Percentiles rank a stretch among this genome's conserved stretches.
These are phyloP conservation scores for Calonectria montana DNA, from an alignment of 2,329 filamentous ascomycete genomes.

Conservation along the genomic window DNA sequence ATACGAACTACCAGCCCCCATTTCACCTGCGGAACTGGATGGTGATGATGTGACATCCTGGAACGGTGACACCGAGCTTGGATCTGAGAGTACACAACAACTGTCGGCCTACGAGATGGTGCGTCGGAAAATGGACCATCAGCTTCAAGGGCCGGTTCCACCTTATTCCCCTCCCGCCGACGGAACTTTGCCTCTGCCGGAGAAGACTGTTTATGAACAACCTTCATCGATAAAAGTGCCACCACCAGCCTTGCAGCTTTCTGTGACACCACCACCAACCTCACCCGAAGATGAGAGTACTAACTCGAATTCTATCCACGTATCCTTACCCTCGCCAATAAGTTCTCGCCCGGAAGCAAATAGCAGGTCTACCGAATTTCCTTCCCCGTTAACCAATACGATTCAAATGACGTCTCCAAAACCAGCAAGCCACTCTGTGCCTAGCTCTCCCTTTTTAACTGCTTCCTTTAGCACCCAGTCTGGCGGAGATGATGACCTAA, in stretches of 20 bases:
- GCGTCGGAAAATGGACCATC: conserved; percentile 61
- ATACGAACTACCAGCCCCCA: conserved; percentile 62
- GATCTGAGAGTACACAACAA: conserved; percentile 52
- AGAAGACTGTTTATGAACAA: conserved; percentile 43
- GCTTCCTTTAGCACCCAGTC: conserved; percentile 27
- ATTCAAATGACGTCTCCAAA: conserved; percentile 37
- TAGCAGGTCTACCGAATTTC: conserved; percentile 50
- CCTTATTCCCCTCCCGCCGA: conserved; percentile 58
- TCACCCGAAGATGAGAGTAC: conserved; percentile 34
- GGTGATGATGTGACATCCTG: conserved; percentile 52
- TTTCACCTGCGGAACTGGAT: conserved; percentile 62
- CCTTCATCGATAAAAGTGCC: conserved; percentile 32
- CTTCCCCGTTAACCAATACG: conserved; percentile 55
- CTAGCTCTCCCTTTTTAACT: conserved; percentile 29
- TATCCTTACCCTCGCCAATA: conserved; percentile 60
- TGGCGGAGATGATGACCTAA: conserved; percentile 15
- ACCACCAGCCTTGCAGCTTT: conserved; percentile 28
- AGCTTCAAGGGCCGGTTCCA: conserved; percentile 62
- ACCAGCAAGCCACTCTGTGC: conserved; percentile 23
- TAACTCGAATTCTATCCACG: conserved; percentile 50
- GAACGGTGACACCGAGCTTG: conserved; percentile 54
- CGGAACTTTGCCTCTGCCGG: conserved; percentile 39
- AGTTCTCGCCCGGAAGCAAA: conserved; percentile 59
- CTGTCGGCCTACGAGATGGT: conserved; percentile 63
- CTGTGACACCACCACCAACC: conserved; percentile 33